Evolutionary conservation across 306 rosid genomes (phyloP).

Genomic region (Citrullus mucosospermus): DNA sequence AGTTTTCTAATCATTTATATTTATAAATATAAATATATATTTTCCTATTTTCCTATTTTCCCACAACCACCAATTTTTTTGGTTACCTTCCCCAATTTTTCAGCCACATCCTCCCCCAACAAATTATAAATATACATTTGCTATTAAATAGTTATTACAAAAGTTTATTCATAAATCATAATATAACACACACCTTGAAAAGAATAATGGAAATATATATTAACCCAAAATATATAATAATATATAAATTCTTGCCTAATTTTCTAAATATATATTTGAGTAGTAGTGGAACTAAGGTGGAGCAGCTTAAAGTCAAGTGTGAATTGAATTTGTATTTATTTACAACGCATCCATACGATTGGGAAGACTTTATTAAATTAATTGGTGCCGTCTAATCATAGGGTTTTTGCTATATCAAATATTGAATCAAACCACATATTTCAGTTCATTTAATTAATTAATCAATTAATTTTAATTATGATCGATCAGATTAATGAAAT

Average conservation of each 20-base stretch:
- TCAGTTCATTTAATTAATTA: not conserved
- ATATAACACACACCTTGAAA: not conserved
- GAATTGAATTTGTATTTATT: not conserved
- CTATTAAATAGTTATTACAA: not conserved
- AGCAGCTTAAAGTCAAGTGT: not conserved
- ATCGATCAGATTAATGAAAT: not conserved
- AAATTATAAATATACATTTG: not conserved
- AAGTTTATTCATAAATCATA: not conserved
- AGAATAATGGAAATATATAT: too few species aligned
- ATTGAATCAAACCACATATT: not conserved
- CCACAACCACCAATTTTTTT: not conserved
- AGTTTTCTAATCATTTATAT: not conserved
- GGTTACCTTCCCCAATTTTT: not conserved
- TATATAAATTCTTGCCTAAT: not conserved
- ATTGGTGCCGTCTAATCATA: conserved; percentile 2
- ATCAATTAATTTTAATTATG: not conserved
- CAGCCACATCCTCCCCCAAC: not conserved
- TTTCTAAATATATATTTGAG: not conserved
- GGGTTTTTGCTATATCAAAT: not conserved
- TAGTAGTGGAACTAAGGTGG: not conserved
- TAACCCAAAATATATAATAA: too few species aligned
- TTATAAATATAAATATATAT: not conserved
- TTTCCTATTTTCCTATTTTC: not conserved
- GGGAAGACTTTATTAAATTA: not conserved
- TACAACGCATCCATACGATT: not conserved